Base-by-base conservation (phyloP, 2,329 filamentous ascomycete genomes). In the Exserohilum turcica region DNA sequence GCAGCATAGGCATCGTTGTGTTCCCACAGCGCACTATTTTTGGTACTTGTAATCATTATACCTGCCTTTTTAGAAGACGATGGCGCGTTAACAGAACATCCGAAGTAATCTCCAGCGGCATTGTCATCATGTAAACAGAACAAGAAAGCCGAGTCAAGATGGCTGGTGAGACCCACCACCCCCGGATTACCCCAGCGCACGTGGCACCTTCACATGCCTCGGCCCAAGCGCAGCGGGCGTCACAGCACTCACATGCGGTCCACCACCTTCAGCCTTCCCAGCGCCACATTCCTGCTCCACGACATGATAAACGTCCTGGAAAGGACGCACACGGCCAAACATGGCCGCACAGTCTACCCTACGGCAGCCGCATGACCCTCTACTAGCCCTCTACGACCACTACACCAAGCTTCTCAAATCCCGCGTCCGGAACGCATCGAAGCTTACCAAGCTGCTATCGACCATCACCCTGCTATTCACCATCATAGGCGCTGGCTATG, bases 311-410 rank as follows among this genome's bases (percentile, higher is more conserved):
- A 35, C 48, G 48, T 50, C 56, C 50, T 45, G 43, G 53, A 42
- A 53, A 55, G 57, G 58, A 68, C 55, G 47, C 55, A 27, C 55
- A 72, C 66, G 70, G 68, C 66, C 61, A 55, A 69, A 49, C 56
- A 97, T 97, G 93, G 90, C 91, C 58, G 88, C 82, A 60, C 92
- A 96, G 79, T 97, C 93, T 50, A 96, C 89, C 5, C 82, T 97
- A 38, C 78, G 78, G 63, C 63, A 74, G 55, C 66, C 68, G 51
- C 71, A 78, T 66, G 77, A 79, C 60, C 77, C 78, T 21, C 67
- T 82, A n/a, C 59, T 72, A 35, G 70, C 72, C 13, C 73, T 79
- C 42, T 80, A 82, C 60, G 70, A 75, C 37, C 76, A 76, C 58
- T 83, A 84, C 68, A 74, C 77, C 50, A 71, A 77, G 29, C 72